phyloP scores from a whole-genome alignment of 805 yeast genomes.

The Scheffersomyces stipitis region DNA sequence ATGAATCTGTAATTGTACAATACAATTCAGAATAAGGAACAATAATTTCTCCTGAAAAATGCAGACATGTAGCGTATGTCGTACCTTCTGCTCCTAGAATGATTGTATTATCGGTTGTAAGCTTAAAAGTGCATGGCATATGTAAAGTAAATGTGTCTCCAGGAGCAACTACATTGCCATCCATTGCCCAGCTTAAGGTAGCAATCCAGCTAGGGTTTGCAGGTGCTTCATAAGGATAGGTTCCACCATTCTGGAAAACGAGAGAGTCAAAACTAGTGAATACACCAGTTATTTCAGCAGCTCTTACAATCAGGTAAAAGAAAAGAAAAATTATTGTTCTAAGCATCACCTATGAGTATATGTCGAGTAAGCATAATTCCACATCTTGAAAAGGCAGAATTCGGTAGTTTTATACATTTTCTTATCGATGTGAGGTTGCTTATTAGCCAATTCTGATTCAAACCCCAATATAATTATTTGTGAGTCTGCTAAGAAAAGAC shows the following conservation, averaged over 20 bases:
- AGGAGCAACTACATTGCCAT: conserved; percentile 10
- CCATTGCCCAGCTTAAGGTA: conserved; percentile 18
- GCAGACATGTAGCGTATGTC: conserved; percentile 10
- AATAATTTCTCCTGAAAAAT: conserved; percentile 5
- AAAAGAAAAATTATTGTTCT: too few relatives aligned
- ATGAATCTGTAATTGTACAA: conserved; percentile 17
- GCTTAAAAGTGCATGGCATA: conserved; percentile 26
- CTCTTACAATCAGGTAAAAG: too few relatives aligned
- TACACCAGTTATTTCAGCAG: conserved; percentile 13
- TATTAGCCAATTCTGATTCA: too few relatives aligned
- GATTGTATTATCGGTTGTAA: conserved; percentile 13
- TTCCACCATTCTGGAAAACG: conserved; percentile 7
- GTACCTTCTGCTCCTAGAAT: conserved; percentile 5
- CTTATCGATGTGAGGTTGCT: too few relatives aligned
- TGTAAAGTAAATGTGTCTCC: conserved; percentile 28
- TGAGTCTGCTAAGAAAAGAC: too few relatives aligned
- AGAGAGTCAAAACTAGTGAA: conserved; percentile 15
- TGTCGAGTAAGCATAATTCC: too few relatives aligned
- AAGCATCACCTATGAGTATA: too few relatives aligned
- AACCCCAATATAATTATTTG: too few relatives aligned
- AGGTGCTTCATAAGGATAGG: conserved; percentile 4
- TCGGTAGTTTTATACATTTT: too few relatives aligned
- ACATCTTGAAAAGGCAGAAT: too few relatives aligned
- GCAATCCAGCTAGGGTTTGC: conserved; percentile 17
- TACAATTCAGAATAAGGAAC: conserved; percentile 9